Conservation (phyloP, 495 filamentous ascomycete species). For the Aspergillus panamensis region DNA sequence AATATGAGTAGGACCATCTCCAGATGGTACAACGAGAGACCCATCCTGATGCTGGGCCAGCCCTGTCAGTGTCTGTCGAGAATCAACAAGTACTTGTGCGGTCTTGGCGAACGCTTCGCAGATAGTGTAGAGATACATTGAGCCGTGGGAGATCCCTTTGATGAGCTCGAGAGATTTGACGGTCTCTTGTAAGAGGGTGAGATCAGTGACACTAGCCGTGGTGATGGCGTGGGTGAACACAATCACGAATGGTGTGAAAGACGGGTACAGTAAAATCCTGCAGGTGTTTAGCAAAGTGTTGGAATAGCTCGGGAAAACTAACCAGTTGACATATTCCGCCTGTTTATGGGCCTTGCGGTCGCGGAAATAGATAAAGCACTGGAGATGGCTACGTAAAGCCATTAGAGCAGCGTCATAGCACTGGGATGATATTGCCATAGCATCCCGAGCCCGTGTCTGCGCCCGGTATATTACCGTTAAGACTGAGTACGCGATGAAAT, state of each 20-base stretch:
- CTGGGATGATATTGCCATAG: slow-evolving; percentile 24
- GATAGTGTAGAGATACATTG: slow-evolving; percentile 24
- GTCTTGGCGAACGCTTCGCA: slow-evolving; percentile 26
- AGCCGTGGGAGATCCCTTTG: slow-evolving; percentile 24
- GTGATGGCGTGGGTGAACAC: slow-evolving; percentile 31
- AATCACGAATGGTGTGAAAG: slow-evolving; percentile 27
- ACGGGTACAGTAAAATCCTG: slow-evolving; percentile 28
- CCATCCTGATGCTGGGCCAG: slow-evolving; percentile 26
- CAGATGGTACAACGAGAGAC: slow-evolving; percentile 19
- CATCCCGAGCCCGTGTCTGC: slow-evolving; percentile 23
- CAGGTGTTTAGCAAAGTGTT: not conserved
- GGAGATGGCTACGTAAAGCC: slow-evolving; percentile 25
- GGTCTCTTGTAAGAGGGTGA: slow-evolving; percentile 25
- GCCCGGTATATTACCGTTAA: slow-evolving; percentile 29
- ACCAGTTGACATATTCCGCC: slow-evolving; percentile 30
- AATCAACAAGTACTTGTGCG: slow-evolving; percentile 24
- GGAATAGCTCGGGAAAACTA: not conserved
- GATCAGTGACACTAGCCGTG: slow-evolving; percentile 17
- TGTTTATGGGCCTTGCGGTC: slow-evolving; percentile 27
- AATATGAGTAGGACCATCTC: slow-evolving; percentile 20
- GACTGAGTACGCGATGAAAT: slow-evolving; percentile 29
- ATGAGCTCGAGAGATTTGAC: slow-evolving; percentile 23
- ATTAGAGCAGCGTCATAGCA: slow-evolving; percentile 24
- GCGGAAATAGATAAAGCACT: slow-evolving; percentile 26
- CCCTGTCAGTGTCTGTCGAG: slow-evolving; percentile 23